These are phyloP conservation scores for Coprinopsis marcescibilis DNA, from an alignment of 768 basidiomycete species.

Conservation along the genomic window DNA sequence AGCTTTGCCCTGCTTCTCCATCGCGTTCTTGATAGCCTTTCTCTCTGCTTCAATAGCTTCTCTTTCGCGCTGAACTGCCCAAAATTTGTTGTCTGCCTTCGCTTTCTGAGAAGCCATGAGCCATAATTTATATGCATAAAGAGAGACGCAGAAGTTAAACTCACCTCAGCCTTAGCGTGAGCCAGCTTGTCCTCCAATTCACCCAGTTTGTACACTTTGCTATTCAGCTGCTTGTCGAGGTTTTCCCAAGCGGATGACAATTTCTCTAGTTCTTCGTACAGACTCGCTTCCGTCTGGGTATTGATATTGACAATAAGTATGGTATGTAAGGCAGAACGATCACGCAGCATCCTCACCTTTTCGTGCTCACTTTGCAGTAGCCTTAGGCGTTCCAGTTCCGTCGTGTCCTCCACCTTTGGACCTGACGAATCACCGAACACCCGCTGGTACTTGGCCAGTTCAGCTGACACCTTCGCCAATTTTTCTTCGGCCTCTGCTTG, in stretches of 20 bases:
- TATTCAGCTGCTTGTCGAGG: conserved; percentile 73
- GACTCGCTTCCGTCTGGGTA: conserved; percentile 63
- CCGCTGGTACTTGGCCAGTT: conserved; percentile 57
- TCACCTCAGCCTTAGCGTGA: conserved; percentile 58
- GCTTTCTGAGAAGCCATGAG: conserved; percentile 65
- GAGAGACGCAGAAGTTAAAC: conserved; percentile 18
- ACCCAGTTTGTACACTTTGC: conserved; percentile 80
- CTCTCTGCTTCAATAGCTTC: conserved; percentile 76
- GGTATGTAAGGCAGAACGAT: conserved; percentile 16
- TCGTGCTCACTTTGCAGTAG: conserved; percentile 60
- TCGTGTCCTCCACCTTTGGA: conserved; percentile 57
- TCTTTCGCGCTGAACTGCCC: conserved; percentile 82
- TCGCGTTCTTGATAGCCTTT: conserved; percentile 50
- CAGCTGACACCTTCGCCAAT: conserved; percentile 36
- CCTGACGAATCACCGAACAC: conserved; percentile 51
- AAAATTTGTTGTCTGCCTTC: conserved; percentile 94
- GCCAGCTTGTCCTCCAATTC: conserved; percentile 66
- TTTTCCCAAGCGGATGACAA: conserved; percentile 84
- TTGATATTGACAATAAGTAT: conserved; percentile 5
- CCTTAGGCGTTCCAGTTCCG: conserved; percentile 56
- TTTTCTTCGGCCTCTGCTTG: conserved; percentile 48
- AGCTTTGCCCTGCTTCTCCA: conserved; percentile 44
- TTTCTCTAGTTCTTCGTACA: conserved; percentile 82
- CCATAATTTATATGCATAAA: not conserved
- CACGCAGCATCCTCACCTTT: no score